Conservation (phyloP, 768 basidiomycete species). For the Basidioascus undulatus region DNA sequence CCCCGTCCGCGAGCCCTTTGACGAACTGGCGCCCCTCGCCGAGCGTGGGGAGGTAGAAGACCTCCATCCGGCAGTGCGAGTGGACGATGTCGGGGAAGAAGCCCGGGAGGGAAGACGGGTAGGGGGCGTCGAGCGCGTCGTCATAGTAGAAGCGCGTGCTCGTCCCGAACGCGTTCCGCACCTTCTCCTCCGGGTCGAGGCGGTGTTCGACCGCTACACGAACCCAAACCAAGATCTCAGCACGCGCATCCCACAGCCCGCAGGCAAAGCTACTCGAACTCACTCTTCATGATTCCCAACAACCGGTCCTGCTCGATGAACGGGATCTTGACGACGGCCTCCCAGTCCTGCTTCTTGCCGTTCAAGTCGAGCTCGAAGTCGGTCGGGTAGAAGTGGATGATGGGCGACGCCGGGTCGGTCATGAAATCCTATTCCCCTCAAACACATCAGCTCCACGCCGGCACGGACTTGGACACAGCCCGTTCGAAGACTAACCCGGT, state of each 20-base stretch:
- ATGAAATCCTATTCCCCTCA: constrained; percentile 84
- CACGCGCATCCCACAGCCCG: neutral
- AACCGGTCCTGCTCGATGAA: constrained; percentile 72
- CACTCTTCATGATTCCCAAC: constrained; percentile 58
- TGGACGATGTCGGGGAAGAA: constrained; percentile 76
- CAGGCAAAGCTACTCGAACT: constrained; percentile 18
- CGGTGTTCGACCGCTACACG: constrained; percentile 46
- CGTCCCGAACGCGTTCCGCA: constrained; percentile 51
- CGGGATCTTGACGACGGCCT: constrained; percentile 94
- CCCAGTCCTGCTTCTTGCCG: constrained; percentile 97
- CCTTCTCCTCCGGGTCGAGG: constrained; percentile 46
- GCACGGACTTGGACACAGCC: no score
- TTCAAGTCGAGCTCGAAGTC: constrained; percentile 86
- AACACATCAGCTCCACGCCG: no score
- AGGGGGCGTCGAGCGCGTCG: constrained; percentile 34
- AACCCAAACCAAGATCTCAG: neutral
- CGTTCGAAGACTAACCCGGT: constrained; percentile 44
- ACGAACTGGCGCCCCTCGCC: constrained; percentile 52
- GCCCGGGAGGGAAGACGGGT: constrained; percentile 77
- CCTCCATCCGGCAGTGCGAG: constrained; percentile 53
- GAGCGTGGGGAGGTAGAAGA: constrained; percentile 71
- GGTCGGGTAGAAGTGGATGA: constrained; percentile 77
- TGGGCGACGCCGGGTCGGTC: constrained; percentile 58
- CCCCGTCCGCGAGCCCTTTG: constrained; percentile 69
- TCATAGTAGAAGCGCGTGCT: constrained; percentile 58